Base-by-base conservation (phyloP, 2,329 filamentous ascomycete genomes). In the Arthroderma uncinatum region DNA sequence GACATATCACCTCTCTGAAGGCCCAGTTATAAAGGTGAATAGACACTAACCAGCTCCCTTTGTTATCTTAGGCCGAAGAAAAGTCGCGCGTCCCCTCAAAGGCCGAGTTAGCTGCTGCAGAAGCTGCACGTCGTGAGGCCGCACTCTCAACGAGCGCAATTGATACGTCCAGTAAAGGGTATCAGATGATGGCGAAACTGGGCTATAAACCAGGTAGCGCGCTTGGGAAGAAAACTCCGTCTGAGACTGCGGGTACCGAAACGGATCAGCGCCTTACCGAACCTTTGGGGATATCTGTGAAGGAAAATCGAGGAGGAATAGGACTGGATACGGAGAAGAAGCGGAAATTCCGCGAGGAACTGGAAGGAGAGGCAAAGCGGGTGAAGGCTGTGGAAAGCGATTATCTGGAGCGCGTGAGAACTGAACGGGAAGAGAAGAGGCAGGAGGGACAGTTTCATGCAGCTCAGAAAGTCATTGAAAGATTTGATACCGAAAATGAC, bases 151-250 rank as follows among this genome's bases (percentile, higher is more conserved):
- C 75, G n/a, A 87, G 86, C 4, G 77, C 93, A 53, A 76, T 95
- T 5, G 80, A 84, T 19, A 78, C 82, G 53, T 80, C 79, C 64
- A 94, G 85, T 74, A 97, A 96, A 68, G 93, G 92, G 1, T 82
- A 94, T 60, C 83, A 88, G 62, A 96, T 98, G 89, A 95, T 98
- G 91, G 86, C 89, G 21, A 92, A 89, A 71, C 88, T 98, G 79
- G 93, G 93, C 0, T 98, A 94, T 74, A 85, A 83, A 58, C 77
- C 82, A 19, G 90, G 91, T 23, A 83, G 82, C 36, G 79, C 83
- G 0, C 76, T 97, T 2, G 93, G 93, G 1, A 82, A 80, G 63
- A 75, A 77, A n/a, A 73, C 73, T 7, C 71, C 73, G 25, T 60
- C 67, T n/a, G 65, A 64, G 10, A 65, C 66, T 36, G 34, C 54